phyloP scores from a whole-genome alignment of 2,329 filamentous ascomycete species.

The Fusarium incarnatum region DNA sequence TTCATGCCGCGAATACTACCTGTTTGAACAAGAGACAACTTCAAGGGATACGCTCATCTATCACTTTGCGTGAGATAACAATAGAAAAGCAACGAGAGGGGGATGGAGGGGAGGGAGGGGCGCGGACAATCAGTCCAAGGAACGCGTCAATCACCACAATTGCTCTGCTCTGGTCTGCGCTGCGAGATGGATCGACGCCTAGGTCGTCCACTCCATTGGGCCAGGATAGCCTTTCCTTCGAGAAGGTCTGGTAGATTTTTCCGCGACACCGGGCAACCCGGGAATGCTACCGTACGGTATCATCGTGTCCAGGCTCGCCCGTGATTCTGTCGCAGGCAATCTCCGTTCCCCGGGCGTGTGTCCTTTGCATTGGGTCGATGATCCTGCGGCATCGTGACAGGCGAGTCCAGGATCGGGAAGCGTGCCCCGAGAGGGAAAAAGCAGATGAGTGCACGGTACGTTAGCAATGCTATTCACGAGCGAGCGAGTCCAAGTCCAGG shows the following conservation, averaged over 20 bases:
- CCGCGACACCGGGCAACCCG: constrained; percentile 37
- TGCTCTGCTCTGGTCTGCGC: constrained; percentile 1
- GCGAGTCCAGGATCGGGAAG: constrained; percentile 29
- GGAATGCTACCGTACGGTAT: constrained; percentile 35
- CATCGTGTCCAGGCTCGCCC: constrained; percentile 18
- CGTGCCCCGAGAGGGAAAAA: constrained; percentile 18
- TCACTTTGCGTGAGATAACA: constrained; percentile 14
- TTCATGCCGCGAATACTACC: constrained; percentile 29
- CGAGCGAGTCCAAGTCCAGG: constrained; percentile 24
- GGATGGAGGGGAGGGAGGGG: constrained; percentile 12
- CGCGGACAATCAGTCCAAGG: neutral
- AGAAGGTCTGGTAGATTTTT: constrained; percentile 37
- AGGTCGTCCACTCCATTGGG: constrained; percentile 43
- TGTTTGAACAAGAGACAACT: constrained; percentile 21
- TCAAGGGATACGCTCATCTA: constrained; percentile 34
- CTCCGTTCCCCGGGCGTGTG: constrained; percentile 39
- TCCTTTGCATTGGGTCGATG: constrained; percentile 42
- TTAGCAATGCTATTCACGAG: constrained; percentile 17
- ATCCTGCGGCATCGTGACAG: constrained; percentile 30
- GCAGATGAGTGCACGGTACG: constrained; percentile 11
- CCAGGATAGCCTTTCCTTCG: constrained; percentile 44
- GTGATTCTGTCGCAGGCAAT: constrained; percentile 31
- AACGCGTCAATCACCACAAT: constrained; percentile 13
- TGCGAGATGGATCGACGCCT: constrained; percentile 45
- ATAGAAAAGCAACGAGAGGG: constrained; percentile 35